Conservation (phyloP, 139 green algal species). For the Mychonastes homosphaera region DNA sequence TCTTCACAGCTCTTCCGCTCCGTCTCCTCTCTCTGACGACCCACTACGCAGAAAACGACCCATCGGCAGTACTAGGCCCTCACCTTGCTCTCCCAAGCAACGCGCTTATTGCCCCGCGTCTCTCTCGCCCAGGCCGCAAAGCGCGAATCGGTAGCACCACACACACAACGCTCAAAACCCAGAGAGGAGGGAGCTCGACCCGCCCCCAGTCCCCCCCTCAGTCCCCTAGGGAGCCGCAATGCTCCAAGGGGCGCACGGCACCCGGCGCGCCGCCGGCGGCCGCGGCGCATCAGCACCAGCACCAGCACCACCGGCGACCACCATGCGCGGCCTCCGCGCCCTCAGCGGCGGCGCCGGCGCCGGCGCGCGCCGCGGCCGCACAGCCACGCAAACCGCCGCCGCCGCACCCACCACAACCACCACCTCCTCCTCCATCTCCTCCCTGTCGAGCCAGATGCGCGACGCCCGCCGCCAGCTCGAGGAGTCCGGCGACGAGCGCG, state of each 20-base stretch:
- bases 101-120: too few species aligned
- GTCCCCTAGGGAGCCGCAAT: not conserved
- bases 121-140: too few species aligned
- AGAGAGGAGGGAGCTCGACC: too few species aligned
- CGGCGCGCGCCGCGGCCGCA: not conserved
- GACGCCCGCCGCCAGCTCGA: slow-evolving; percentile 26
- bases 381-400: not conserved
- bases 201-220: too few species aligned
- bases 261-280: not conserved
- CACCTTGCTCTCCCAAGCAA: too few species aligned
- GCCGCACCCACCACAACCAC: not conserved
- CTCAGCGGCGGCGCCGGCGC: not conserved
- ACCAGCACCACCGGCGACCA: not conserved
- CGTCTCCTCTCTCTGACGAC: too few species aligned
- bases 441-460: not conserved
- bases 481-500: slow-evolving; percentile 62
- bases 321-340: not conserved
- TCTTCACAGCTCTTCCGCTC: too few species aligned
- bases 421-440: not conserved
- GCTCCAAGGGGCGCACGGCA: not conserved
- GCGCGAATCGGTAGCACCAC: too few species aligned
- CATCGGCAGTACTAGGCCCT: too few species aligned
- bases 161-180: too few species aligned
- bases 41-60: too few species aligned
- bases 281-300: not conserved